These are phyloP conservation scores for Aspergillus sp. DNA, from an alignment of 2,329 filamentous ascomycete genomes.

Conservation along the genomic window DNA sequence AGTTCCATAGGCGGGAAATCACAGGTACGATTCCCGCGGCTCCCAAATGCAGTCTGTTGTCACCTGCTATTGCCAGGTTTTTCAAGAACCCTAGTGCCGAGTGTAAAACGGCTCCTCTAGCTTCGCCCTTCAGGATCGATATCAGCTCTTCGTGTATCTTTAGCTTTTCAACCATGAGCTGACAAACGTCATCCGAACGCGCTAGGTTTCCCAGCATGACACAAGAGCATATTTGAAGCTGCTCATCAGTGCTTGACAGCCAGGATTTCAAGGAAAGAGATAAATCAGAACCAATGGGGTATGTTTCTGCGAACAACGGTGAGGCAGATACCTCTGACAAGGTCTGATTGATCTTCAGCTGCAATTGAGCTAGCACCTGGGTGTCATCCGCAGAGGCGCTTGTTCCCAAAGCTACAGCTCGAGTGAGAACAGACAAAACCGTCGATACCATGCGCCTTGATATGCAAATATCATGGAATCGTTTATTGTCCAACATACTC, in stretches of 20 bases:
- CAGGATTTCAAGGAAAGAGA: slow-evolving; percentile 39
- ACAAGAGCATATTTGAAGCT: slow-evolving; percentile 47
- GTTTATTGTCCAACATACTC: slow-evolving; percentile 37
- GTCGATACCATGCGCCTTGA: slow-evolving; percentile 31
- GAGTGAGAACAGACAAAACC: slow-evolving; percentile 32
- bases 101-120: slow-evolving; percentile 43
- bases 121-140: slow-evolving; percentile 38
- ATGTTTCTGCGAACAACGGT: slow-evolving; percentile 35
- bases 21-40: slow-evolving; percentile 40
- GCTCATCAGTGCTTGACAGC: slow-evolving; percentile 40
- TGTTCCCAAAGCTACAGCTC: slow-evolving; percentile 29
- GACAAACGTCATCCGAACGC: slow-evolving; percentile 44
- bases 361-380: slow-evolving; percentile 34
- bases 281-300: slow-evolving; percentile 40
- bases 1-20: slow-evolving; percentile 40
- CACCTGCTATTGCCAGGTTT: slow-evolving; percentile 46
- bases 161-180: slow-evolving; percentile 39
- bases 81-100: slow-evolving; percentile 48
- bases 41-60: slow-evolving; percentile 41
- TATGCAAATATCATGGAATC: slow-evolving; percentile 40
- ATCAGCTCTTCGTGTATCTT: slow-evolving; percentile 43
- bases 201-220: slow-evolving; percentile 50
- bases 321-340: slow-evolving; percentile 43
- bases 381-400: slow-evolving; percentile 33
- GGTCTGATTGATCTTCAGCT: slow-evolving; percentile 40